A percentile compares a stretch with the other conserved stretches of the same genome.
Evolutionary conservation across 805 yeast genomes (phyloP).

Genomic region (Candida ipomoeae): DNA sequence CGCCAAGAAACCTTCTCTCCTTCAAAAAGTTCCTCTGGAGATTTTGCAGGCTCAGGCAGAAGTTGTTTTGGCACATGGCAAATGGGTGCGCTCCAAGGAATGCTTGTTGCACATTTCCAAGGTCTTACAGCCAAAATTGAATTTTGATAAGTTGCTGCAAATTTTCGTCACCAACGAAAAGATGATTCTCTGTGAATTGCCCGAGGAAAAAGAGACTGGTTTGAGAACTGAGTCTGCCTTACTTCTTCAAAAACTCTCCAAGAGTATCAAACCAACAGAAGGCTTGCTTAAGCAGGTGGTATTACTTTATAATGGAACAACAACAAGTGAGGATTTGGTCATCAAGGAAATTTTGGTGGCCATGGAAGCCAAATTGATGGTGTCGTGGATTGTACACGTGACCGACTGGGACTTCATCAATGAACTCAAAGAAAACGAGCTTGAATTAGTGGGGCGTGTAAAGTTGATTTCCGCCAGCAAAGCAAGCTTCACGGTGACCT

Average conservation of each 20-base stretch:
- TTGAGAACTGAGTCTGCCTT: constrained; percentile 43
- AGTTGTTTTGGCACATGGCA: constrained; percentile 43
- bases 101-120: constrained; percentile 21
- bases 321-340: constrained; percentile 55
- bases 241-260: constrained; percentile 47
- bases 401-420: constrained; percentile 61
- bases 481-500: constrained; percentile 46
- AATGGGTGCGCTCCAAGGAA: constrained; percentile 34
- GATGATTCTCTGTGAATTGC: constrained; percentile 29
- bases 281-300: constrained; percentile 49
- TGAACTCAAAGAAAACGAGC: constrained; percentile 37
- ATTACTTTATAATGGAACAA: constrained; percentile 56
- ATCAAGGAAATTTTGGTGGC: constrained; percentile 51
- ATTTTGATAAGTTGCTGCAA: constrained; percentile 55
- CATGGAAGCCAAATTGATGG: constrained; percentile 50
- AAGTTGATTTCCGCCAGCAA: constrained; percentile 42
- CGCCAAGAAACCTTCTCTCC: constrained; percentile 8
- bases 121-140: constrained; percentile 32
- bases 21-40: constrained; percentile 41
- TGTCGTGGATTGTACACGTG: constrained; percentile 65
- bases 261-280: constrained; percentile 41
- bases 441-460: constrained; percentile 47
- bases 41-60: constrained; percentile 64
- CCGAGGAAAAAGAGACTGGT: constrained; percentile 16
- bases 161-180: constrained; percentile 53